A percentile compares a stretch with the other conserved stretches of the same genome.
These are phyloP conservation scores for Straminergon stramineum DNA, from an alignment of 225 moss, liverwort and hornwort genomes.

Conservation along the genomic window DNA sequence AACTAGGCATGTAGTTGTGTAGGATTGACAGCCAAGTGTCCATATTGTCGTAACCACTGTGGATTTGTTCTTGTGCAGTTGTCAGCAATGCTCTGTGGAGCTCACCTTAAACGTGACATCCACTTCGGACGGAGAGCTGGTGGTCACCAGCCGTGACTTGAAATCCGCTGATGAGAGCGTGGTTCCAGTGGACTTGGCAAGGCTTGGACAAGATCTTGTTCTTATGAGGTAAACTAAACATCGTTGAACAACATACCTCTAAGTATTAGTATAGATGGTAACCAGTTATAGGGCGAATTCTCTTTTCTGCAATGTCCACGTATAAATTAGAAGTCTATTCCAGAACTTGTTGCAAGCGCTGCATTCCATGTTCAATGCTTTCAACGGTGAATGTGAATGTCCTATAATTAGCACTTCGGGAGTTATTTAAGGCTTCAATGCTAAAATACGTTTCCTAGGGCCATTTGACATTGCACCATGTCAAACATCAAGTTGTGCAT, in stretches of 20 bases:
- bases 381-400: neutral
- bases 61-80: slow-evolving; percentile 17
- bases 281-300: too few relatives aligned
- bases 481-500: neutral
- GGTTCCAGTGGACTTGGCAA: slow-evolving; percentile 31
- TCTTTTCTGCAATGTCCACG: neutral
- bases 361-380: neutral
- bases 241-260: neutral
- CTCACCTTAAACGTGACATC: slow-evolving; percentile 55
- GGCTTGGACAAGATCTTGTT: neutral
- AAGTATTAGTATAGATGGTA: neutral
- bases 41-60: neutral
- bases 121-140: slow-evolving; percentile 22
- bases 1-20: neutral
- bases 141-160: slow-evolving; percentile 61
- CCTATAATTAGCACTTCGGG: too few relatives aligned
- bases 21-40: neutral
- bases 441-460: too few relatives aligned
- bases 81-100: slow-evolving; percentile 51
- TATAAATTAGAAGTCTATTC: neutral
- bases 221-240: neutral
- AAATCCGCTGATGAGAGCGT: slow-evolving; percentile 31
- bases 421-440: neutral
- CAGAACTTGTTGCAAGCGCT: neutral
- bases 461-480: neutral